These are phyloP conservation scores for Verticillium tricorpus DNA, from an alignment of 2,329 filamentous ascomycete genomes.

Conservation along the genomic window DNA sequence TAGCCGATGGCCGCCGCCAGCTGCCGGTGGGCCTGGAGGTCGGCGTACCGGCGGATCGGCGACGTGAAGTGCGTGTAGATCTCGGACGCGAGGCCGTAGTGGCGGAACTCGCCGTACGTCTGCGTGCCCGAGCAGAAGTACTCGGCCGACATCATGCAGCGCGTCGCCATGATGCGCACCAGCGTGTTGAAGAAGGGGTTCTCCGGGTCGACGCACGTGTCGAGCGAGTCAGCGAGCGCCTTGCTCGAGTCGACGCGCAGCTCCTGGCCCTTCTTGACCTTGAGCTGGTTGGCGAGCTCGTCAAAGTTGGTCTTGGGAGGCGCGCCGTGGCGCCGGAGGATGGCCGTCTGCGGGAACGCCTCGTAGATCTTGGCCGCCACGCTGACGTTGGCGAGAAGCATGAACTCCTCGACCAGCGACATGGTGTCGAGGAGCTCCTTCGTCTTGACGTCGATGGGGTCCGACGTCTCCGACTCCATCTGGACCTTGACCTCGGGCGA, in stretches of 20 bases:
- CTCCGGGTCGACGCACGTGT: constrained; percentile 70
- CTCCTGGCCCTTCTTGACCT: constrained; percentile 77
- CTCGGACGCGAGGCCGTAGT: constrained; percentile 92
- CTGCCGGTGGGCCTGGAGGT: constrained; percentile 89
- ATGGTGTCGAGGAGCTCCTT: constrained; percentile 94
- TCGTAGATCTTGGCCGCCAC: constrained; percentile 88
- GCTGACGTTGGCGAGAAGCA: constrained; percentile 95
- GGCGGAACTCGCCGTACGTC: constrained; percentile 88
- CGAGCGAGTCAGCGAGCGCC: constrained; percentile 89
- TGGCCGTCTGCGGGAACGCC: constrained; percentile 89
- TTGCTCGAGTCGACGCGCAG: constrained; percentile 82
- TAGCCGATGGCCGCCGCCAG: constrained; percentile 94
- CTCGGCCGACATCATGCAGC: constrained; percentile 98
- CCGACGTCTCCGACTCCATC: constrained; percentile 90
- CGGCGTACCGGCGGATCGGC: constrained; percentile 95
- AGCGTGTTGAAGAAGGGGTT: constrained; percentile 99
- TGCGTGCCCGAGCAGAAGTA: constrained; percentile 96
- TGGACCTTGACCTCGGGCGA: constrained; percentile 98
- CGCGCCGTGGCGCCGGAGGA: constrained; percentile 85
- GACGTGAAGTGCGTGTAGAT: constrained; percentile 99
- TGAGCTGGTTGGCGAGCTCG: constrained; percentile 85
- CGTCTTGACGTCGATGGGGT: constrained; percentile 93
- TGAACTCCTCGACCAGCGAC: constrained; percentile 97
- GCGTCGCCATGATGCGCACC: constrained; percentile 92
- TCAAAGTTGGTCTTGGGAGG: constrained; percentile 97